phyloP scores from a whole-genome alignment of 352 stramenopile genomes.

The Pythium aristosporum region DNA sequence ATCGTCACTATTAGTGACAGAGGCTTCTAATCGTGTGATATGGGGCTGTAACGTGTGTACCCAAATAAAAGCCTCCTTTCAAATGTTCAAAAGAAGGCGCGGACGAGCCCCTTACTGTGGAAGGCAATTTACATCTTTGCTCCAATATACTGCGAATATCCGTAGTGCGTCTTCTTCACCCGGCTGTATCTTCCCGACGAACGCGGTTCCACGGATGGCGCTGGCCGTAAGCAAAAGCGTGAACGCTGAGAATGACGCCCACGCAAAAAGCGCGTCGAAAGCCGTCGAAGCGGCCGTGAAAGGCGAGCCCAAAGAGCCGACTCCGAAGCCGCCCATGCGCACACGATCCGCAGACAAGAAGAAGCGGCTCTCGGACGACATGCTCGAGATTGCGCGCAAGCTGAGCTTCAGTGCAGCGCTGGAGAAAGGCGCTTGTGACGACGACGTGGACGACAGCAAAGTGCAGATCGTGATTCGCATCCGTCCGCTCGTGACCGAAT shows the following conservation, averaged over 20 bases:
- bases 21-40: background rate
- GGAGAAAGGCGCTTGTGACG: slow-evolving; percentile 17
- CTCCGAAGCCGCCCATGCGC: background rate
- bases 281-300: background rate
- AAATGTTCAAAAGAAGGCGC: slow-evolving; percentile 29
- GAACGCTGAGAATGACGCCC: slow-evolving; percentile 11
- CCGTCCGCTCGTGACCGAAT: slow-evolving; percentile 32
- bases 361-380: slow-evolving; percentile 20
- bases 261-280: background rate
- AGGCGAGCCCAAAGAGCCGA: background rate
- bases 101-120: background rate
- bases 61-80: slow-evolving; percentile 22
- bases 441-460: slow-evolving; percentile 26
- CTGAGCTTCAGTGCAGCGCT: slow-evolving; percentile 68
- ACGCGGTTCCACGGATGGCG: slow-evolving; percentile 11
- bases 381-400: slow-evolving; percentile 50
- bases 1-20: background rate
- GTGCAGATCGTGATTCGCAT: slow-evolving; percentile 74
- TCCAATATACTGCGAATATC: background rate
- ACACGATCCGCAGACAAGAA: background rate
- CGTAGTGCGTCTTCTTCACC: background rate
- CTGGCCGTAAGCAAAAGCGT: slow-evolving; percentile 10
- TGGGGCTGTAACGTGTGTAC: slow-evolving; percentile 6
- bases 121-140: background rate
- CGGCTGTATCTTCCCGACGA: background rate